Percentiles rank a stretch among this genome's conserved stretches.
phyloP scores from a whole-genome alignment of 192 early-diverging fungal genomes.

The Fimicolochytrium jonesii region DNA sequence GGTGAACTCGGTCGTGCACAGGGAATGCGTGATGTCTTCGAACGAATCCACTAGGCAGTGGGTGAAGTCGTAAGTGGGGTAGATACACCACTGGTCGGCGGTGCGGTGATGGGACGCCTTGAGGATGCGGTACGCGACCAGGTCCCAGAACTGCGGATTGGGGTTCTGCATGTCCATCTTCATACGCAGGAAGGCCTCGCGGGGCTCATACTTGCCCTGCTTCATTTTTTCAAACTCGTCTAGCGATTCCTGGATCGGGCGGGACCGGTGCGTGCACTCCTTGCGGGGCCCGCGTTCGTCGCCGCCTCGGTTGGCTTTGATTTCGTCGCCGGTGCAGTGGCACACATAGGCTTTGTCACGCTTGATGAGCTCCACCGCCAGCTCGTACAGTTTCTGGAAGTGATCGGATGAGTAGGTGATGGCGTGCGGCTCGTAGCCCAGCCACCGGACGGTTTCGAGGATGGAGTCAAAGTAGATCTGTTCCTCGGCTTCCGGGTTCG shows the following conservation, averaged over 20 bases:
- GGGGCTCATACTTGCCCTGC: constrained; percentile 90
- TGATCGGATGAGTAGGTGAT: constrained; percentile 98
- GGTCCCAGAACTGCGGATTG: constrained; percentile 99
- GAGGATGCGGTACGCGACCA: constrained; percentile 94
- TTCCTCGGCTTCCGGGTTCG: constrained; percentile 92
- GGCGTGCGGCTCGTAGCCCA: constrained; percentile 87
- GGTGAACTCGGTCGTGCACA: constrained; percentile 96
- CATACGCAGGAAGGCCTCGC: constrained; percentile 92
- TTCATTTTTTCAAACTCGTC: constrained; percentile 97
- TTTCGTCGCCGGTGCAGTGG: constrained; percentile 94
- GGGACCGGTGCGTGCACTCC: constrained; percentile 86
- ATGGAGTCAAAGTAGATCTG: constrained; percentile 94
- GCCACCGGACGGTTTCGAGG: constrained; percentile 88
- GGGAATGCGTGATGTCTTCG: constrained; percentile 99
- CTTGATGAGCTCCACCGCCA: constrained; percentile 88
- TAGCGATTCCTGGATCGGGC: constrained; percentile 89
- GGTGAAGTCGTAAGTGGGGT: constrained; percentile 99
- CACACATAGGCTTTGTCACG: constrained; percentile 89
- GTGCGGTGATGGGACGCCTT: constrained; percentile 88
- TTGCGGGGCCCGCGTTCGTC: constrained; percentile 77
- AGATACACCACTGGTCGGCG: constrained; percentile 92
- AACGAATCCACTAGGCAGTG: constrained; percentile 99
- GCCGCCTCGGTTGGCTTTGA: constrained; percentile 88
- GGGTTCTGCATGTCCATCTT: constrained; percentile 98
- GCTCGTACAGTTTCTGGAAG: constrained; percentile 93